Evolutionary conservation across 139 green algal species (phyloP).

Genomic region (Marvania coccoides): DNA sequence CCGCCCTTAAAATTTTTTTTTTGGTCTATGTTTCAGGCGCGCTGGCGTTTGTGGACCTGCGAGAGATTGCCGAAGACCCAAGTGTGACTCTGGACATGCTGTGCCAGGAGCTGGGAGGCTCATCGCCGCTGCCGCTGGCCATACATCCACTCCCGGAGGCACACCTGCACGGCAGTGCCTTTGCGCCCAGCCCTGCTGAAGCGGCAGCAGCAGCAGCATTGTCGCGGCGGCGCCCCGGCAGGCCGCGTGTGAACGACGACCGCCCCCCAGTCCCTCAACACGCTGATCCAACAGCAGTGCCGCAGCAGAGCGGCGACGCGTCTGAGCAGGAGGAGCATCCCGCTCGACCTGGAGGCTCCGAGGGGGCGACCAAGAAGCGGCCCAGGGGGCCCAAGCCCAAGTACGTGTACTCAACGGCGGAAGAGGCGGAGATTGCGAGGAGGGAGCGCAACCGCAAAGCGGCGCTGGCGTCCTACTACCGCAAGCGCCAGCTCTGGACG

Average conservation of each 20-base stretch:
- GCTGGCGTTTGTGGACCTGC: not conserved
- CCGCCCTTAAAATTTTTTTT: not conserved
- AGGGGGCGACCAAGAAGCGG: conserved; percentile 1
- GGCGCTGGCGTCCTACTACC: conserved; percentile 27
- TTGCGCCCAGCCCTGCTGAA: not conserved
- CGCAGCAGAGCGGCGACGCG: not conserved
- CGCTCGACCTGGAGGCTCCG: not conserved
- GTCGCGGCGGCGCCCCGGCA: not conserved
- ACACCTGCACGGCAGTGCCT: not conserved
- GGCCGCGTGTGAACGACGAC: not conserved
- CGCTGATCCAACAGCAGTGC: not conserved
- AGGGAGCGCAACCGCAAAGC: conserved; percentile 27
- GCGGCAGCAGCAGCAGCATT: not conserved
- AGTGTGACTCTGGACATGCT: not conserved
- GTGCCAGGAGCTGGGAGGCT: not conserved
- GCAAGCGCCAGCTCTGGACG: conserved; percentile 1
- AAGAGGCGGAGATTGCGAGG: conserved; percentile 18
- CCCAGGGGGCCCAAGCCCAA: conserved; percentile 28
- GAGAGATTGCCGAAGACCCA: not conserved
- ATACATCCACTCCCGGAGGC: not conserved
- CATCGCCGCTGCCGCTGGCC: not conserved
- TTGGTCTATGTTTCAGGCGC: not conserved
- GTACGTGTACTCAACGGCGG: conserved; percentile 17
- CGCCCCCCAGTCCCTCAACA: not conserved
- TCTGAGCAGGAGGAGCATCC: not conserved